Percentiles rank a stretch among this genome's conserved stretches.
These are phyloP conservation scores for Symbiodinium pilosum DNA, from an alignment of 73 alveolate species.

Conservation along the genomic window DNA sequence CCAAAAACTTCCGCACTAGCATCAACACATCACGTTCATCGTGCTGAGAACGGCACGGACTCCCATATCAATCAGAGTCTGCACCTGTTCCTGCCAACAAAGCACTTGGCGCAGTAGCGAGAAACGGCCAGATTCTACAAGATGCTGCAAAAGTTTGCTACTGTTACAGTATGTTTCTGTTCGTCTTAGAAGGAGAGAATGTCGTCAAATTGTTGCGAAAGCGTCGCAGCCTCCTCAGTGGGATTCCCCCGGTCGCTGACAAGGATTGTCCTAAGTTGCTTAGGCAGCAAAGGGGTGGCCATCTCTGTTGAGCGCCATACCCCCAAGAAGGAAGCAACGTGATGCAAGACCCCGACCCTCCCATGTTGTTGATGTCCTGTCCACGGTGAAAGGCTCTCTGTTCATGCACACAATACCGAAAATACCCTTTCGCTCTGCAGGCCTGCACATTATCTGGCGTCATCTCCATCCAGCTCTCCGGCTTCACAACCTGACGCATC, in stretches of 20 bases:
- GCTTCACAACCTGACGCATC: conserved; percentile 33
- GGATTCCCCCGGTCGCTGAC: conserved; percentile 94
- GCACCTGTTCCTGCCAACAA: conserved; percentile 56
- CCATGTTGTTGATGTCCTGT: conserved; percentile 87
- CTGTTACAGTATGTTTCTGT: too few species aligned
- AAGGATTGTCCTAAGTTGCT: conserved; percentile 43
- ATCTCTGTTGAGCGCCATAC: too few species aligned
- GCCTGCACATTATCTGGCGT: conserved; percentile 77
- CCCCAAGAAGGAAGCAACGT: neutral
- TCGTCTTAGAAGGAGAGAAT: too few species aligned
- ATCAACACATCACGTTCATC: neutral
- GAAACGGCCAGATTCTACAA: too few species aligned
- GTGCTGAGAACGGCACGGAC: neutral
- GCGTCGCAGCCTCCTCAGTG: conserved; percentile 24
- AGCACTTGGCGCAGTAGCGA: too few species aligned
- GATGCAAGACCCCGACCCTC: neutral
- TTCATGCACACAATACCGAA: neutral
- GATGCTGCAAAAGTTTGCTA: too few species aligned
- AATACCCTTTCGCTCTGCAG: too few species aligned
- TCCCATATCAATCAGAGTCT: conserved; percentile 82
- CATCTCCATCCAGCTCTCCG: conserved; percentile 90
- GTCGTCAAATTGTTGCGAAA: too few species aligned
- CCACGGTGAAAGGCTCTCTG: too few species aligned
- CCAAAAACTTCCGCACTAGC: neutral
- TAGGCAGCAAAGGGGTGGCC: too few species aligned